Base-by-base conservation (phyloP, 2,329 filamentous ascomycete species). In the Phialophora tarda region DNA sequence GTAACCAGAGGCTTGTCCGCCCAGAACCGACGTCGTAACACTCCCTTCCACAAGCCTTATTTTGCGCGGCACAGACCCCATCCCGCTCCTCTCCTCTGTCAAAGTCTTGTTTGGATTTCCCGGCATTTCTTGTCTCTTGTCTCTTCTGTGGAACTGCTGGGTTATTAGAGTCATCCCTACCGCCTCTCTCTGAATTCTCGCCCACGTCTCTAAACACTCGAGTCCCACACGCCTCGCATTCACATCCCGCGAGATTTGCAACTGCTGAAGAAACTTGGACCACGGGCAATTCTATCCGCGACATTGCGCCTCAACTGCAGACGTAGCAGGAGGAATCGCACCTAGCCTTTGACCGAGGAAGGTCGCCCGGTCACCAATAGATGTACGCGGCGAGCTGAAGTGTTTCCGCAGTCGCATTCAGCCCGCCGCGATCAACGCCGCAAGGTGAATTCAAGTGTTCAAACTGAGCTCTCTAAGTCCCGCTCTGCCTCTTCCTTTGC, bases 321-420 rank as follows among this genome's bases (percentile, higher is more conserved):
- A 4, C 14, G 5, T 44, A 44, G 38, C 17, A 21, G 14, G 38
- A n/a, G 17, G 38, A 8, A 44, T 44, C 38, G 38, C 38, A n/a
- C 38, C 38, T 8, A n/a, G 38, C 17, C 17, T n/a, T 44, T n/a
- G 38, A 21, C 24, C 26, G 28, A 54, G 59, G 59, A 51, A 54
- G n/a, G 32, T 14, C 24, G 23, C 34, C n/a, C 6, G 10, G 17
- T 38, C 21, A 17, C n/a, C 38, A 10, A 34, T 34, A 48, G 28
- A 63, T 60, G 55, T 44, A n/a, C 57, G 62, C 66, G 59, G 66
- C 66, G 66, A 65, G 66, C 66, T 68, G 66, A 60, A 55, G 41
- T 56, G 47, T 48, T 23, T 59, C 6, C 28, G 21, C 26, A 30
- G 32, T 24, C 55, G 50, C 62, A 65, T 65, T 55, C 63, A 57